phyloP scores from a whole-genome alignment of 805 yeast species.

The Candida ortonii region DNA sequence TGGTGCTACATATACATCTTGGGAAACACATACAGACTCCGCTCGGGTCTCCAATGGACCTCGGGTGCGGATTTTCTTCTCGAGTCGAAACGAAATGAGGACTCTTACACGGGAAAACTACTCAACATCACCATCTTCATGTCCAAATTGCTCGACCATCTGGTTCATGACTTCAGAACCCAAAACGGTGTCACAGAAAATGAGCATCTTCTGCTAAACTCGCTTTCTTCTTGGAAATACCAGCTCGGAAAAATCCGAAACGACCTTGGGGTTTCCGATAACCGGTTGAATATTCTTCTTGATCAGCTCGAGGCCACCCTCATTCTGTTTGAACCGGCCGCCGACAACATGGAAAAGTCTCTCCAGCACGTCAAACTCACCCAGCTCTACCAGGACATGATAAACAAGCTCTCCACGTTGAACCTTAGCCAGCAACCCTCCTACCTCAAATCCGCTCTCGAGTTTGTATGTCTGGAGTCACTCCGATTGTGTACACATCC shows the following conservation, averaged over 20 bases:
- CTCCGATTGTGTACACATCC: conserved; percentile 12
- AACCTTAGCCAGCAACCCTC: conserved; percentile 21
- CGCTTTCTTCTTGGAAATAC: conserved; percentile 26
- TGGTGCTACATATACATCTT: conserved; percentile 29
- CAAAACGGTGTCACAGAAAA: conserved; percentile 13
- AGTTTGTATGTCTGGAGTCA: conserved; percentile 18
- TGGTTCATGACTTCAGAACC: conserved; percentile 20
- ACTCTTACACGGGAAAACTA: conserved; percentile 19
- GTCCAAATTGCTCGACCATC: conserved; percentile 21
- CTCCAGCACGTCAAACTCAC: conserved; percentile 10
- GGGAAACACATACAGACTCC: conserved; percentile 27
- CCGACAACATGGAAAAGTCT: conserved; percentile 7
- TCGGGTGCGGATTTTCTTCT: conserved; percentile 17
- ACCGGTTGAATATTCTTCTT: conserved; percentile 7
- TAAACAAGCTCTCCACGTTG: conserved; percentile 6
- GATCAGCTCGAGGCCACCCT: conserved; percentile 21
- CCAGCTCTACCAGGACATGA: conserved; percentile 7
- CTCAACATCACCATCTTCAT: conserved; percentile 20
- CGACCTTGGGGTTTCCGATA: conserved; percentile 2
- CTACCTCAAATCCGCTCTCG: conserved; percentile 22
- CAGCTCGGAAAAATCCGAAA: conserved; percentile 14
- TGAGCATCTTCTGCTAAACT: conserved; percentile 17
- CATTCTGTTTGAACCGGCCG: conserved; percentile 21
- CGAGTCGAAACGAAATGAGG: conserved; percentile 15
- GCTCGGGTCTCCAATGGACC: conserved; percentile 29